These are phyloP conservation scores for Mercurialis annua DNA, from an alignment of 345 rosid species.

Conservation along the genomic window DNA sequence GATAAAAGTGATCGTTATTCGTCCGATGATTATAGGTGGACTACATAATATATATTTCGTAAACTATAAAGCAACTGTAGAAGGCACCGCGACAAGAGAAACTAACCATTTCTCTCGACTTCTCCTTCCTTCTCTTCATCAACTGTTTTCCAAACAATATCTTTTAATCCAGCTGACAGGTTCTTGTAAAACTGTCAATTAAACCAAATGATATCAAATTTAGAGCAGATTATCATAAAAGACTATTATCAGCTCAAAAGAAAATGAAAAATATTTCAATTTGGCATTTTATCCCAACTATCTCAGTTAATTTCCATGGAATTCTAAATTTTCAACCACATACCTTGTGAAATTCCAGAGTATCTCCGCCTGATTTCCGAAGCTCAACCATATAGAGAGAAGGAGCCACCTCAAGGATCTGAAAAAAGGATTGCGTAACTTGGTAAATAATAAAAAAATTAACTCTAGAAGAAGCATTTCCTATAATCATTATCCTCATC, in stretches of 20 bases:
- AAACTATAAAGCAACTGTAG: too few relatives aligned
- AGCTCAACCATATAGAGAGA: constrained; percentile 93
- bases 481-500: background rate
- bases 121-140: constrained; percentile 49
- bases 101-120: constrained; percentile 17
- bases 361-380: constrained; percentile 93
- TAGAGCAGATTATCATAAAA: background rate
- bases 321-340: background rate
- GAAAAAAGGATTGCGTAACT: constrained; percentile 14
- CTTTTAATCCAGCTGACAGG: constrained; percentile 83
- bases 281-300: background rate
- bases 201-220: background rate
- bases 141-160: constrained; percentile 84
- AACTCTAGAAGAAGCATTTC: background rate
- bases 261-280: background rate
- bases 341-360: constrained; percentile 97
- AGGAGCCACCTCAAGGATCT: constrained; percentile 97
- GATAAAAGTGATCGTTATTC: too few relatives aligned
- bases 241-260: background rate
- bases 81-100: too few relatives aligned
- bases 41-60: too few relatives aligned
- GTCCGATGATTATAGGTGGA: too few relatives aligned
- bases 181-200: constrained; percentile 72
- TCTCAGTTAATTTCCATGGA: background rate
- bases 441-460: background rate